phyloP scores from a whole-genome alignment of 2,329 filamentous ascomycete species.

The Scedosporium apiospermum region DNA sequence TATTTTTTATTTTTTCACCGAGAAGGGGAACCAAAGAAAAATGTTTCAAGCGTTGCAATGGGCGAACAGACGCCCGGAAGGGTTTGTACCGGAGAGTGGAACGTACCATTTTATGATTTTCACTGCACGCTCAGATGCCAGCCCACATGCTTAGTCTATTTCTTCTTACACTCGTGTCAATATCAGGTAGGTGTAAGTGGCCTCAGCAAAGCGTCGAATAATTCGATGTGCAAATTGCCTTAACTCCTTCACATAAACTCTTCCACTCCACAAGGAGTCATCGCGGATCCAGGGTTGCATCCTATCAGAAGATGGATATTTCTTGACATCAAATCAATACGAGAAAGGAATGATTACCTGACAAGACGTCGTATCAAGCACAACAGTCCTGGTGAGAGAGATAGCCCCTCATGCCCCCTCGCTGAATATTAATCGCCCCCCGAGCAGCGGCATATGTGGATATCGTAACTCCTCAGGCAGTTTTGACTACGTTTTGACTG shows the following conservation, averaged over 20 bases:
- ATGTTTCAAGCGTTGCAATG: background rate
- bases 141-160: background rate
- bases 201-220: background rate
- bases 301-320: background rate
- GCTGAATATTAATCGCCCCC: background rate
- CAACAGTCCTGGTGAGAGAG: no score
- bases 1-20: no score
- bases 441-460: background rate
- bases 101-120: background rate
- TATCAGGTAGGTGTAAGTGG: background rate
- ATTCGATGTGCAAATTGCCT: background rate
- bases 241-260: background rate
- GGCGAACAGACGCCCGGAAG: background rate
- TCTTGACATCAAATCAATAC: background rate
- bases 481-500: background rate
- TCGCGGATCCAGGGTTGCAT: background rate
- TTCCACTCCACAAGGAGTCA: background rate
- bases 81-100: background rate
- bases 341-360: background rate
- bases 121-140: background rate
- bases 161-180: no score
- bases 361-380: background rate
- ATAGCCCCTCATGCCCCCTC: no score
- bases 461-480: background rate
- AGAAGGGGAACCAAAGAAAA: background rate